Evolutionary conservation across 805 yeast species (phyloP), one percentile per base, ranked within the genome.

Genomic region (Kodamaea lidongshanica): DNA sequence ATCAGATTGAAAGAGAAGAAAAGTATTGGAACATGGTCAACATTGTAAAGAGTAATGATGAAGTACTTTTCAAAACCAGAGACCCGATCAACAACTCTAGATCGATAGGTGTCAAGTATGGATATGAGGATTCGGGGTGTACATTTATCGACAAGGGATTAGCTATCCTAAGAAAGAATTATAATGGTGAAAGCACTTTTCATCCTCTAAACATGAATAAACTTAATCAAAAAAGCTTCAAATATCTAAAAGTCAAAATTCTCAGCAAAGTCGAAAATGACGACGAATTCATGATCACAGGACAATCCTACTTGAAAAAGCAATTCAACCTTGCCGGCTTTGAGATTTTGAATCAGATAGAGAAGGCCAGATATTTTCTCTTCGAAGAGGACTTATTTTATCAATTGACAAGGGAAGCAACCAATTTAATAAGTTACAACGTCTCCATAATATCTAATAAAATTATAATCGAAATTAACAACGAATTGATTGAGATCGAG

Each of bases 41-140:
- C 33, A 50, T 70, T 28, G 70, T 70, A 10, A 47, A 62, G 28
- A 52, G 59, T 4, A 62, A 69, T 34, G 52, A 56, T 28, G 94
- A 84, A 47, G 75, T 77, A 1, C 52, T 88, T 8, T 77, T 79
- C 46, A 83, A 81, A 42, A 66, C 79, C 15, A 67, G 77, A 32
- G 78, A 73, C 33, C 77, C 75, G 6, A 16, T 39, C 6, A 50
- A 44, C 12, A 65, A 67, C 19, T 52, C 67, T 0, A 65, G 74
- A 12, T 71, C 74, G 7, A 67, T 88, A 24, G 94, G 89, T 4
- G 80, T 89, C 20, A 85, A 83, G 45, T 92, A 82, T 48, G 97
- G 97, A 0, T 89, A 74, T 58, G 88, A 81, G 11, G 96, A 88
- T 53, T 77, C 94, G 0, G 98, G 97, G 0, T 83, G 95, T 1